Conservation (phyloP, 2,329 filamentous ascomycete genomes). For the Trichophyton schoenleinii region DNA sequence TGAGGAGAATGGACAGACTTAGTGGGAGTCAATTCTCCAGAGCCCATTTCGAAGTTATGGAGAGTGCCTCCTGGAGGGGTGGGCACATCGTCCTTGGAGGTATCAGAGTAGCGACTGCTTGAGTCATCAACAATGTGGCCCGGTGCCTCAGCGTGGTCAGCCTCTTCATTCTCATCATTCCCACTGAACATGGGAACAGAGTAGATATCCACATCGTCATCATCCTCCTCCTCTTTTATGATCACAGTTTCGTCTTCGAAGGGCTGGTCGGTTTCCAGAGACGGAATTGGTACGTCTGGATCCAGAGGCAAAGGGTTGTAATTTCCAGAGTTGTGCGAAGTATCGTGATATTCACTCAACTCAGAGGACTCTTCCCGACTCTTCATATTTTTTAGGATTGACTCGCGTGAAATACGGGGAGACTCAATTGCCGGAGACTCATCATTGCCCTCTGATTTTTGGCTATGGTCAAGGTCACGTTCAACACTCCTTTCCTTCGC, state of each 20-base stretch:
- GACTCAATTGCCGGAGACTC: conserved; percentile 28
- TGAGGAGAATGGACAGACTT: not conserved
- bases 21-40: conserved; percentile 23
- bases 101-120: conserved; percentile 45
- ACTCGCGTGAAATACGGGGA: conserved; percentile 79
- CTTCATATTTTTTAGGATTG: conserved; percentile 79
- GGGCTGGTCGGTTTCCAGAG: conserved; percentile 56
- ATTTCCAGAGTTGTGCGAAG: conserved; percentile 39
- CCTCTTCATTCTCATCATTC: conserved; percentile 22
- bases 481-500: conserved; percentile 27
- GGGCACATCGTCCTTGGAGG: conserved; percentile 22
- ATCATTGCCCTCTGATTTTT: conserved; percentile 20
- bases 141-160: conserved; percentile 20
- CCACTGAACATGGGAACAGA: conserved; percentile 56
- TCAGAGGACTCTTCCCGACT: conserved; percentile 40
- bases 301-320: conserved; percentile 47
- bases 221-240: conserved; percentile 51
- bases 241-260: conserved; percentile 48
- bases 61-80: conserved; percentile 14
- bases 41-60: conserved; percentile 18
- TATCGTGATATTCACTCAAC: conserved; percentile 28
- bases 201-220: conserved; percentile 46
- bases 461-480: conserved; percentile 15
- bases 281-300: conserved; percentile 81
- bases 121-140: conserved; percentile 41